Conservation (phyloP, 192 early-diverging fungal genomes). For the Backusella westeae region DNA sequence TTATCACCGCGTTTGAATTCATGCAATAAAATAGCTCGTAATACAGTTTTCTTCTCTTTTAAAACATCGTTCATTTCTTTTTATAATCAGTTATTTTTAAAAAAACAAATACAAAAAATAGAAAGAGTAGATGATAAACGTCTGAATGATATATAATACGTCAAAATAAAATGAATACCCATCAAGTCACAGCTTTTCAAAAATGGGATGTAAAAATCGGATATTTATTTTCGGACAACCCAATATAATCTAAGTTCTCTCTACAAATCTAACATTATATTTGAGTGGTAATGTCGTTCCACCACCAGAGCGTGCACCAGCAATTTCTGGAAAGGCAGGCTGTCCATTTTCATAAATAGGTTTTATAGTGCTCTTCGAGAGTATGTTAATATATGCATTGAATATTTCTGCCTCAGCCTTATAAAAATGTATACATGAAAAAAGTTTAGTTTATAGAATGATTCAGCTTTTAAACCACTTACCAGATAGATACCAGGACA, state of each 20-base stretch:
- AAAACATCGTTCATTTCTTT: no score
- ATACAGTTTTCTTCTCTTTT: no score
- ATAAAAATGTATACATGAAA: neutral
- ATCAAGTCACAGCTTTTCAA: no score
- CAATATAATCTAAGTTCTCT: neutral
- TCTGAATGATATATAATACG: no score
- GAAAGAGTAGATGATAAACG: no score
- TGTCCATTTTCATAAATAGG: neutral
- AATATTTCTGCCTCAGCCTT: constrained; percentile 6
- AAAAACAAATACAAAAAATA: no score
- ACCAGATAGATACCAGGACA: constrained; percentile 16
- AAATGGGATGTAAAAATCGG: no score
- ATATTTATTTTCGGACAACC: no score
- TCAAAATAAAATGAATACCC: no score
- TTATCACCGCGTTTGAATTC: no score
- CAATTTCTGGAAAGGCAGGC: neutral
- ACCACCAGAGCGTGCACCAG: neutral
- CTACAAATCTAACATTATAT: neutral
- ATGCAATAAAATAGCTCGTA: no score
- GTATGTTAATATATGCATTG: neutral
- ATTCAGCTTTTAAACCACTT: neutral
- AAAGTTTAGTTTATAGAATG: neutral
- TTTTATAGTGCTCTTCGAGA: neutral
- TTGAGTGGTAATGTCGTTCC: neutral
- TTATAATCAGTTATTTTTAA: no score